Percentiles rank a stretch among this genome's conserved stretches.
Evolutionary conservation across 345 rosid species (phyloP).

Genomic region (Reutealis trisperma): DNA sequence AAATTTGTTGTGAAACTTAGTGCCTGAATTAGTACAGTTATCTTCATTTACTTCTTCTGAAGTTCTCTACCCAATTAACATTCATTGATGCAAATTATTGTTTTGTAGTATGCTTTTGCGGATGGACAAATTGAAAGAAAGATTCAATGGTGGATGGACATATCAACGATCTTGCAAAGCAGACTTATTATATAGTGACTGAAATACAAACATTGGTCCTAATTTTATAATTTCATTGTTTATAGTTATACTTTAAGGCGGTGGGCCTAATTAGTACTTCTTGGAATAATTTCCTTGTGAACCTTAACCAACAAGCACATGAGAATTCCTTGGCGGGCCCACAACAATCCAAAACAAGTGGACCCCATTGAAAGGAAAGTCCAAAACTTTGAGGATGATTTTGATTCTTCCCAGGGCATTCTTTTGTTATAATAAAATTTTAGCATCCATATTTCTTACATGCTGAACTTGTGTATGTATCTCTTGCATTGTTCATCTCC

Average conservation of each 20-base stretch:
- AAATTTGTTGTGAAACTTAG: background rate
- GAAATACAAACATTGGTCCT: background rate
- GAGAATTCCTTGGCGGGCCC: constrained; percentile 14
- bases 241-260: background rate
- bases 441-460: background rate
- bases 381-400: background rate
- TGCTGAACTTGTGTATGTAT: too few relatives aligned
- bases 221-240: background rate
- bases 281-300: constrained; percentile 21
- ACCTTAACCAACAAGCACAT: constrained; percentile 30
- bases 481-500: too few relatives aligned
- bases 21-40: background rate
- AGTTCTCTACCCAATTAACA: background rate
- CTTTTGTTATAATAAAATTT: background rate
- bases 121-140: background rate
- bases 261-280: constrained; percentile 9
- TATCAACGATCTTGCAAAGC: too few relatives aligned
- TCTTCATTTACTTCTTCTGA: background rate
- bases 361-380: background rate
- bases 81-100: background rate
- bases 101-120: background rate
- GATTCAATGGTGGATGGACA: background rate
- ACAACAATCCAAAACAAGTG: background rate
- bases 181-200: too few relatives aligned
- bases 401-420: constrained; percentile 5